Conservation (phyloP, 345 rosid species). For the Diplotaxis tenuifolia region DNA sequence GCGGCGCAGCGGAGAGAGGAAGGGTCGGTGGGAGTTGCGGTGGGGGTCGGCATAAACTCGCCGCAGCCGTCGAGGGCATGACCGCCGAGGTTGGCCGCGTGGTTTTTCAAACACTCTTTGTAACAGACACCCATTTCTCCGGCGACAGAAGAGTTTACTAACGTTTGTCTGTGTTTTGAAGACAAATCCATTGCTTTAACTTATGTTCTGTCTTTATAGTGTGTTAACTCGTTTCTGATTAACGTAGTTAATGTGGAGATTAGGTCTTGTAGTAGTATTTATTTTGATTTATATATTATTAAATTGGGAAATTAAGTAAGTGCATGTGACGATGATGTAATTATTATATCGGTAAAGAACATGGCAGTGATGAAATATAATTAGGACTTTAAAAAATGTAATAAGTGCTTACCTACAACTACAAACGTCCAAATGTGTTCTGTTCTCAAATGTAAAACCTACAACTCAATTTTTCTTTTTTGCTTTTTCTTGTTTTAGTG, state of each 20-base stretch:
- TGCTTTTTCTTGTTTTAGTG: conserved; percentile 30
- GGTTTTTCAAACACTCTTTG: conserved; percentile 80
- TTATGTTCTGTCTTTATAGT: conserved; percentile 32
- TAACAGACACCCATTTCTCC: conserved; percentile 51
- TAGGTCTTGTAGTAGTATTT: conserved; percentile 19
- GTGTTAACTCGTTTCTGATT: conserved; percentile 27
- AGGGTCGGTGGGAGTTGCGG: conserved; percentile 43
- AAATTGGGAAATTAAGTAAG: conserved; percentile 14
- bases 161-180: conserved; percentile 22
- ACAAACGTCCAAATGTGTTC: conserved; percentile 32
- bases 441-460: conserved; percentile 5
- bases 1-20: conserved; percentile 68
- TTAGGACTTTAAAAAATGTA: conserved; percentile 20
- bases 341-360: conserved; percentile 42
- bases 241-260: conserved; percentile 22
- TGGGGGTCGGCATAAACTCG: conserved; percentile 64
- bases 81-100: conserved; percentile 71
- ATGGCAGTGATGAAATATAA: conserved; percentile 38
- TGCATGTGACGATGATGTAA: conserved; percentile 43
- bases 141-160: conserved; percentile 12
- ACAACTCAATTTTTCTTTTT: conserved; percentile 3
- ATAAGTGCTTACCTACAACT: conserved; percentile 25
- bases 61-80: conserved; percentile 86
- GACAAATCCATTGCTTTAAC: conserved; percentile 27
- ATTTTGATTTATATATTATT: neutral